Conservation (phyloP, 129 eudicot species). For the Escallonia rubra region DNA sequence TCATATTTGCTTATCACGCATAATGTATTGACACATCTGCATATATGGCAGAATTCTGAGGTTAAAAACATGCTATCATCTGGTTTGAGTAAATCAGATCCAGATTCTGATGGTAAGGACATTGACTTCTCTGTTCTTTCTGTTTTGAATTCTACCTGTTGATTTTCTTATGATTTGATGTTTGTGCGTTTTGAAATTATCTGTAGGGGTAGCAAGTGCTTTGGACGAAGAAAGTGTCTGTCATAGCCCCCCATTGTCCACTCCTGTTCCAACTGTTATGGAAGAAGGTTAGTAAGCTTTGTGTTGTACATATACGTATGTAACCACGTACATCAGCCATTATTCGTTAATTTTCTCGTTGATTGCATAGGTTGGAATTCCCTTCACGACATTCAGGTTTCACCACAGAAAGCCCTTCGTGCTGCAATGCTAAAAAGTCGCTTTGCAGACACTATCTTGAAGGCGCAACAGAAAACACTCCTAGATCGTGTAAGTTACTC, state of each 20-base stretch:
- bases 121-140: neutral
- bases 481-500: conserved; percentile 19
- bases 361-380: conserved; percentile 19
- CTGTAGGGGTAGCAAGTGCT: conserved; percentile 32
- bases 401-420: conserved; percentile 49
- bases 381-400: conserved; percentile 20
- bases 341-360: neutral
- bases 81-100: conserved; percentile 14
- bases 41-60: conserved; percentile 16
- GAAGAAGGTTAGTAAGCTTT: conserved; percentile 23
- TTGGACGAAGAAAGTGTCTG: conserved; percentile 22
- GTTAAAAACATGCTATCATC: neutral
- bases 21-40: neutral
- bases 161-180: neutral
- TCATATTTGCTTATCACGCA: neutral
- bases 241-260: conserved; percentile 12
- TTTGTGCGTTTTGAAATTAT: conserved; percentile 4
- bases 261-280: conserved; percentile 9
- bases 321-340: too few species aligned
- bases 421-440: conserved; percentile 54
- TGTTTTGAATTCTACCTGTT: neutral
- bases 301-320: neutral
- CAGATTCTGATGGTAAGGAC: conserved; percentile 38
- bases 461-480: conserved; percentile 36
- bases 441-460: conserved; percentile 45